These are phyloP conservation scores for Neonectria punicea DNA, from an alignment of 2,329 filamentous ascomycete species.

Conservation along the genomic window DNA sequence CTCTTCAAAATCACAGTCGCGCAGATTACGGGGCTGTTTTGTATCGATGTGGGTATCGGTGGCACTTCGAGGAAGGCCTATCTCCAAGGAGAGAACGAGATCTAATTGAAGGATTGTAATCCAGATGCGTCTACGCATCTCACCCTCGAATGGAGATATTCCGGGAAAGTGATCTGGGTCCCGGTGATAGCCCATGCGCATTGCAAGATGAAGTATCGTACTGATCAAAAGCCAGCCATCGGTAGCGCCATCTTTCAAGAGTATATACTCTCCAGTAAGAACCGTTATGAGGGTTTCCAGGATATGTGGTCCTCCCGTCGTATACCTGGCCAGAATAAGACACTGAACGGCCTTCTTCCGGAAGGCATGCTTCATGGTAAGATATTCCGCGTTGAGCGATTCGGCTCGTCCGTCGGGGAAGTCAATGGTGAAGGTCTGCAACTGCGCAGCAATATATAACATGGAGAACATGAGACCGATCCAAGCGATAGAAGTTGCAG, in stretches of 20 bases:
- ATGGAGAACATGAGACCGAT: slow-evolving; percentile 30
- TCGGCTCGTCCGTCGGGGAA: background rate
- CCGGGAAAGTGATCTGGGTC: slow-evolving; percentile 26
- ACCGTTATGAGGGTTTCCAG: slow-evolving; percentile 27
- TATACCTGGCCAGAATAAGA: no score
- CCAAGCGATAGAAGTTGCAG: slow-evolving; percentile 25
- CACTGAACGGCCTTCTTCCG: no score
- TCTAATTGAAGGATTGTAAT: no score
- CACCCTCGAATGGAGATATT: slow-evolving; percentile 54
- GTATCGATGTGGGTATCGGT: slow-evolving; percentile 22
- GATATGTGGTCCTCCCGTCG: background rate
- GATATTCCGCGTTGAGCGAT: no score
- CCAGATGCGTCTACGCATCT: slow-evolving; percentile 55
- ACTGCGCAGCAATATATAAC: slow-evolving; percentile 27
- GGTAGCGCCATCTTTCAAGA: slow-evolving; percentile 16
- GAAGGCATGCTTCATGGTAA: no score
- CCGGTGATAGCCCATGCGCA: slow-evolving; percentile 32
- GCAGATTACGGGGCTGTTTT: slow-evolving; percentile 18
- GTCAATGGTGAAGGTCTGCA: slow-evolving; percentile 22
- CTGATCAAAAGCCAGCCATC: slow-evolving; percentile 26
- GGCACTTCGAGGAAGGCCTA: slow-evolving; percentile 57
- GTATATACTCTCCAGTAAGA: slow-evolving; percentile 26
- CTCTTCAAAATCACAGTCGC: slow-evolving; percentile 26
- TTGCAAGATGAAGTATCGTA: slow-evolving; percentile 27
- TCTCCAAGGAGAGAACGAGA: no score